Conservation (phyloP, 257 asterid genomes). For the Cynanchum wilfordii region DNA sequence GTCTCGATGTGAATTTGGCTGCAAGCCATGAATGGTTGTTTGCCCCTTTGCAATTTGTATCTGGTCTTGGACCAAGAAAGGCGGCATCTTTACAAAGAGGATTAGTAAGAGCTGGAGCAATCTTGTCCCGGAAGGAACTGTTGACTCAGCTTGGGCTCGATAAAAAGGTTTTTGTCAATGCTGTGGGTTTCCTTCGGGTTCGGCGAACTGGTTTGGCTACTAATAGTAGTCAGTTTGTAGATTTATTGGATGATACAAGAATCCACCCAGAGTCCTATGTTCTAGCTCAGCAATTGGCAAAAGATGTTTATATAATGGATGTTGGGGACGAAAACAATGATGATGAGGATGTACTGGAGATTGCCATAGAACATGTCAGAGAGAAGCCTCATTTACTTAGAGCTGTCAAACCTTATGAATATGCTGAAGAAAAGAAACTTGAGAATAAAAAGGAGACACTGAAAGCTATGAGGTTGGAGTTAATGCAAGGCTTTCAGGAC, state of each 20-base stretch:
- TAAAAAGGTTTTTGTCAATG: conserved; percentile 84
- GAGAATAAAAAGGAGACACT: conserved; percentile 73
- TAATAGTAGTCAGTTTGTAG: conserved; percentile 77
- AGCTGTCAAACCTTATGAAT: conserved; percentile 57
- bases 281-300: conserved; percentile 88
- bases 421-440: conserved; percentile 61
- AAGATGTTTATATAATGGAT: conserved; percentile 77
- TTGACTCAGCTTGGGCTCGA: conserved; percentile 77
- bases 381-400: conserved; percentile 79
- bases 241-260: conserved; percentile 89
- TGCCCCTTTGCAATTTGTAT: conserved; percentile 85
- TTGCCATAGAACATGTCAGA: conserved; percentile 91
- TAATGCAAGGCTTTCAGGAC: conserved; percentile 93
- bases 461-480: conserved; percentile 71
- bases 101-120: conserved; percentile 77
- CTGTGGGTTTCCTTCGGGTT: conserved; percentile 87
- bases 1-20: conserved; percentile 63
- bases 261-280: conserved; percentile 90
- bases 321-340: conserved; percentile 68
- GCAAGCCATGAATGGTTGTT: conserved; percentile 82
- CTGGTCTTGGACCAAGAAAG: conserved; percentile 96
- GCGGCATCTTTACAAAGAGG: conserved; percentile 88
- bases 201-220: conserved; percentile 85
- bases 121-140: conserved; percentile 80
- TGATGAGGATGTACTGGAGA: conserved; percentile 82